A percentile compares a stretch with the other conserved stretches of the same genome.
Conservation (phyloP, 768 basidiomycete species). For the Termitomyces sp. region DNA sequence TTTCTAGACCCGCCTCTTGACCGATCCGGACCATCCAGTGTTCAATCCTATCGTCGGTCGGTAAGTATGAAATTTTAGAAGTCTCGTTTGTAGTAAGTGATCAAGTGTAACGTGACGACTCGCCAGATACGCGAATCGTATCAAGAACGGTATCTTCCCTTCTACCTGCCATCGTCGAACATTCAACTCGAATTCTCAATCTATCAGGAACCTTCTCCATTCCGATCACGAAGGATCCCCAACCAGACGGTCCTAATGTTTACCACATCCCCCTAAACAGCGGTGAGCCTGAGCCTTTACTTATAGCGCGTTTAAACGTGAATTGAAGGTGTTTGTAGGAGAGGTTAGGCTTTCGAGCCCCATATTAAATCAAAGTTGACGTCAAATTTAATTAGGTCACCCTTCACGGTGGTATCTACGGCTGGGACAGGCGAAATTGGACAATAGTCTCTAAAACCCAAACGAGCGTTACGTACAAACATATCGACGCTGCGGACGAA, state of each 20-base stretch:
- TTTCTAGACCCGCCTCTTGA: slow-evolving; percentile 34
- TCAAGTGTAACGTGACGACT: background rate
- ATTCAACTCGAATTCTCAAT: background rate
- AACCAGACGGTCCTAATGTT: slow-evolving; percentile 38
- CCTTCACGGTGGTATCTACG: slow-evolving; percentile 52
- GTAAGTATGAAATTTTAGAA: slow-evolving; percentile 14
- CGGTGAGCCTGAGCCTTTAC: slow-evolving; percentile 25
- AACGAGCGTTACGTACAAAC: slow-evolving; percentile 50
- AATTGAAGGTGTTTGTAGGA: slow-evolving; percentile 10
- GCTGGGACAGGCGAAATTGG: slow-evolving; percentile 61
- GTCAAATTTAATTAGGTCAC: slow-evolving; percentile 34
- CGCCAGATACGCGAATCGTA: slow-evolving; percentile 47
- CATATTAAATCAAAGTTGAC: background rate
- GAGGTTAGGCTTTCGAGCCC: slow-evolving; percentile 15
- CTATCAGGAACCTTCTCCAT: slow-evolving; percentile 49
- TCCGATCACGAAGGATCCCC: slow-evolving; percentile 44
- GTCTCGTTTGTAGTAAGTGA: background rate
- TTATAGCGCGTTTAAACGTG: background rate
- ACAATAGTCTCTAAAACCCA: slow-evolving; percentile 38
- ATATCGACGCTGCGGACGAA: slow-evolving; percentile 49
- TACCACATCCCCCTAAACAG: slow-evolving; percentile 50
- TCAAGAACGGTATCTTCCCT: slow-evolving; percentile 40
- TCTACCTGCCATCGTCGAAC: background rate
- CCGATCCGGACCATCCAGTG: slow-evolving; percentile 45
- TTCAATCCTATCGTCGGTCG: slow-evolving; percentile 40